Evolutionary conservation across 345 rosid genomes (phyloP).

Genomic region (Cardamine chenopodiifolia): DNA sequence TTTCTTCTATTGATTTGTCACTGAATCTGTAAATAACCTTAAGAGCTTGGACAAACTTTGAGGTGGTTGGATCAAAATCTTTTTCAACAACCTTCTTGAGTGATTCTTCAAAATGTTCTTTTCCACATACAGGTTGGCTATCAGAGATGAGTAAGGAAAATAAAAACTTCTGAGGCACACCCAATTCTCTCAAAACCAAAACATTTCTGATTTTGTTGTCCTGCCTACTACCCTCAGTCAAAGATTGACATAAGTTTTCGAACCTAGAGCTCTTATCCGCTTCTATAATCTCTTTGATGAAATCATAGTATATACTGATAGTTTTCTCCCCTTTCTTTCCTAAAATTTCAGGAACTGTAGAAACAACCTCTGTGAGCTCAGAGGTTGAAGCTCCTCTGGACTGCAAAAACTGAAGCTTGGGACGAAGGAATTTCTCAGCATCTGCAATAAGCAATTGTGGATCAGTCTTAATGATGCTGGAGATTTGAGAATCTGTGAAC

Average conservation of each 20-base stretch:
- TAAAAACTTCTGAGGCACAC: slow-evolving; percentile 25
- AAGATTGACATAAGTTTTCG: neutral
- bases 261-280: neutral
- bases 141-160: neutral
- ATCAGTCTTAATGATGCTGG: neutral
- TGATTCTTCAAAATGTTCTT: slow-evolving; percentile 11
- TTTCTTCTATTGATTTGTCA: slow-evolving; percentile 11
- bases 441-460: slow-evolving; percentile 30
- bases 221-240: neutral
- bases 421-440: slow-evolving; percentile 26
- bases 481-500: slow-evolving; percentile 33
- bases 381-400: slow-evolving; percentile 38
- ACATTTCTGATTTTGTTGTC: slow-evolving; percentile 21
- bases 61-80: slow-evolving; percentile 38
- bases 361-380: slow-evolving; percentile 24
- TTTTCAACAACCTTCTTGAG: slow-evolving; percentile 28
- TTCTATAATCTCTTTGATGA: neutral
- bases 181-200: slow-evolving; percentile 17
- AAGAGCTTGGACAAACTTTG: slow-evolving; percentile 34
- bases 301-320: slow-evolving; percentile 4
- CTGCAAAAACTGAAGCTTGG: slow-evolving; percentile 39
- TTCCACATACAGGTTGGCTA: neutral
- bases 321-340: neutral
- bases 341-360: slow-evolving; percentile 27
- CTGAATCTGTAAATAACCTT: neutral